Conservation (phyloP, 345 rosid species). For the Heritiera fomes region DNA sequence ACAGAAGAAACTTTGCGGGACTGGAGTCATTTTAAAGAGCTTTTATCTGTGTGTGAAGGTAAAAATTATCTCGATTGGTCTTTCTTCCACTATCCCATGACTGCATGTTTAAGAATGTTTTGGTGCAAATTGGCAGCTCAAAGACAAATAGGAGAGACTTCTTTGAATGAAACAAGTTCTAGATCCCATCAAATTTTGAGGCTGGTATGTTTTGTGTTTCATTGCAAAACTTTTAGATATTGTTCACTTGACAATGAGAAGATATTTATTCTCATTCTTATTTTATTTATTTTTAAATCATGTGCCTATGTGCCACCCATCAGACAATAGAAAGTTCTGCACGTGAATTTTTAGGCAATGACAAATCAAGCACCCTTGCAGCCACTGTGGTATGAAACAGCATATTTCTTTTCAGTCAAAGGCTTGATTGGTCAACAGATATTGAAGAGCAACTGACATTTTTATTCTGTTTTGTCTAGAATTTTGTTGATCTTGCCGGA, state of each 20-base stretch:
- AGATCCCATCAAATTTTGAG: constrained; percentile 96
- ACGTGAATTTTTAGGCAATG: constrained; percentile 58
- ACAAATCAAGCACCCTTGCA: constrained; percentile 68
- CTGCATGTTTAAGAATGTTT: constrained; percentile 25
- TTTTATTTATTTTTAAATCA: neutral
- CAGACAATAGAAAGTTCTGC: constrained; percentile 88
- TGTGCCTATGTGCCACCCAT: constrained; percentile 7
- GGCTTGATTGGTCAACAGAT: constrained; percentile 4
- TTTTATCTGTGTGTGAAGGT: constrained; percentile 80
- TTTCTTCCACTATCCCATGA: constrained; percentile 11
- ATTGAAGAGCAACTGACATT: constrained; percentile 1
- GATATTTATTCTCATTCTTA: constrained; percentile 3
- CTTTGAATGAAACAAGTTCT: constrained; percentile 89
- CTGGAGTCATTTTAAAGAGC: constrained; percentile 78
- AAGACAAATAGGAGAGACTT: constrained; percentile 93
- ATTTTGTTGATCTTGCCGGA: constrained; percentile 93
- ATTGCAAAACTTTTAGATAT: constrained; percentile 1
- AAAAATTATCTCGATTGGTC: constrained; percentile 24
- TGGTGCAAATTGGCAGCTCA: constrained; percentile 62
- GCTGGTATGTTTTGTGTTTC: constrained; percentile 54
- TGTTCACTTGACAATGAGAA: neutral
- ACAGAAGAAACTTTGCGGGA: constrained; percentile 70
- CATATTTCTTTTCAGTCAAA: neutral
- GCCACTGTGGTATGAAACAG: constrained; percentile 68
- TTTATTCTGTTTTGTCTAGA: constrained; percentile 44